A percentile compares a stretch with the other conserved stretches of the same genome.
These are phyloP conservation scores for Gossypium rotundifolium DNA, from an alignment of 345 rosid genomes.

Conservation along the genomic window DNA sequence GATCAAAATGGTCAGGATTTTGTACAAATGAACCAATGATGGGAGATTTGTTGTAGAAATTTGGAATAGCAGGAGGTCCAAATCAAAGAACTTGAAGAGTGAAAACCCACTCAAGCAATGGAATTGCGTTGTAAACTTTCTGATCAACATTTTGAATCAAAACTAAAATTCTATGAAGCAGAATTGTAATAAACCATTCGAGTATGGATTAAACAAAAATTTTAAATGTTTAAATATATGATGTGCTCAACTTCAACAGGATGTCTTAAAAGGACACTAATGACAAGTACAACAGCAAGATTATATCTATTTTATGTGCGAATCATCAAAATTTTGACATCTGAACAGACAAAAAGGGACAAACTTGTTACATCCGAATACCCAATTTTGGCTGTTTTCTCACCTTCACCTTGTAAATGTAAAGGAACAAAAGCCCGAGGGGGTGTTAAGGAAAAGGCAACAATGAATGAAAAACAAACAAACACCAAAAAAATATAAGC, in stretches of 20 bases:
- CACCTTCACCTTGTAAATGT: neutral
- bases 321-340: constrained; percentile 4
- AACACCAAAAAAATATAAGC: neutral
- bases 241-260: neutral
- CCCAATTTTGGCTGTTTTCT: constrained; percentile 7
- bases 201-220: neutral
- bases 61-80: neutral
- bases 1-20: too few species aligned
- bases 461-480: constrained; percentile 27
- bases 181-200: neutral
- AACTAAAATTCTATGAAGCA: neutral
- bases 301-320: neutral
- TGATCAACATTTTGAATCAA: neutral
- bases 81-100: neutral
- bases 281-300: neutral
- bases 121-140: neutral
- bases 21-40: neutral
- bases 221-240: too few species aligned
- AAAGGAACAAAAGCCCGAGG: neutral
- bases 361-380: constrained; percentile 16
- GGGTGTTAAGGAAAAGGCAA: neutral
- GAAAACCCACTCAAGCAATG: neutral
- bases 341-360: neutral
- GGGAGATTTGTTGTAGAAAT: neutral
- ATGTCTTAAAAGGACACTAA: neutral